Percentiles rank a stretch among this genome's conserved stretches.
Conservation (phyloP, 148 eudicot species). For the Rhododendron kiyosumense region DNA sequence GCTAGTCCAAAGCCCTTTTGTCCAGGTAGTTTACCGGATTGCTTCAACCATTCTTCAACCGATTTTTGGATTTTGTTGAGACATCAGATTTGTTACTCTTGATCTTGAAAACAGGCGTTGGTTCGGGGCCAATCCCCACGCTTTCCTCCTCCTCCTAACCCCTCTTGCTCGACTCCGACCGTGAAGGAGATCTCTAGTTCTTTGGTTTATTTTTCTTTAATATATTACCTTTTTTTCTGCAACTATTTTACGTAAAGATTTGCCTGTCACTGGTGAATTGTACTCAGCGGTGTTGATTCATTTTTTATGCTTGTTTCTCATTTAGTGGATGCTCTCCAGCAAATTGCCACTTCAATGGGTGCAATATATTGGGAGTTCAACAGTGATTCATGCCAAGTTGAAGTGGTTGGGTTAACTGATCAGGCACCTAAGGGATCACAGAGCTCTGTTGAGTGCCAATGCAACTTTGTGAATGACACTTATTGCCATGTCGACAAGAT, state of each 20-base stretch:
- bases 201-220: background rate
- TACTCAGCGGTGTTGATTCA: background rate
- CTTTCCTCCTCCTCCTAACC: background rate
- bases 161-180: too few species aligned
- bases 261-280: background rate
- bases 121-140: background rate
- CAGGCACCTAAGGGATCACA: conserved; percentile 29
- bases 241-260: background rate
- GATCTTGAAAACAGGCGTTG: background rate
- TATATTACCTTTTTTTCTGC: background rate
- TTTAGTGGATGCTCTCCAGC: conserved; percentile 47
- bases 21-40: background rate
- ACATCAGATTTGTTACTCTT: background rate
- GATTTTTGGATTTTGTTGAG: background rate
- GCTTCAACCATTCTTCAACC: background rate
- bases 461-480: conserved; percentile 38
- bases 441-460: conserved; percentile 39
- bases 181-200: background rate
- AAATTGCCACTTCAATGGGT: conserved; percentile 48
- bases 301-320: background rate
- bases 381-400: conserved; percentile 36
- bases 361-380: conserved; percentile 53
- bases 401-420: conserved; percentile 31
- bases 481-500: conserved; percentile 54
- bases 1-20: background rate